Evolutionary conservation across 2,329 filamentous ascomycete genomes (phyloP), one percentile per base, ranked within the genome.

Genomic region (Colletotrichum australisinense): DNA sequence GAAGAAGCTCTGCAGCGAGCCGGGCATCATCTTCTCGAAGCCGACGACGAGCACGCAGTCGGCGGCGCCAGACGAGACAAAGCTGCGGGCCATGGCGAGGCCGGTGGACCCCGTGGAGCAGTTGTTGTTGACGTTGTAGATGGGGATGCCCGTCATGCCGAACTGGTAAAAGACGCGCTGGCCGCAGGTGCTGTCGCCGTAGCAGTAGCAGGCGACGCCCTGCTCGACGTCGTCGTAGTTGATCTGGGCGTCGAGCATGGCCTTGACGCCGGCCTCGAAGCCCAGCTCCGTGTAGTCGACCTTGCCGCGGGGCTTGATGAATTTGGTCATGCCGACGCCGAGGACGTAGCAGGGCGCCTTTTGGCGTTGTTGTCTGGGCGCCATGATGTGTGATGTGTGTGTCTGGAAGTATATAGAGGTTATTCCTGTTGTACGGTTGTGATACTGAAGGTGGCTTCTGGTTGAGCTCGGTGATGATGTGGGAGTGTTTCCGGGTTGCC

Each of bases 91-190:
- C 89, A 98, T 93, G 80, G 92, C 92, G 71, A 98, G 86, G 9
- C 96, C 97, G 0, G 96, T 98, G 5, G 93, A 95, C n/a, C 96
- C 97, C 0, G 96, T 98, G 4, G 94, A 94, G 88, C 96, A 98
- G 87, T 98, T 98, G 89, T 98, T 98, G 90, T 98, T 98, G 80
- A 98, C 95, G 80, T 98, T 98, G 88, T 97, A 95, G 81, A 98
- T 95, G 79, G 96, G 96, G 78, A 98, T 98, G 80, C 93, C 89
- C 56, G 95, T 98, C 93, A 98, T 95, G 86, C 96, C 97, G 83
- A 98, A 98, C 85, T 98, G 96, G 86, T 98, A 98, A 86, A 98
- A 98, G 80, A 98, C 95, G 76, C 96, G 93, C 87, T 98, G 96
- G 60, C 96, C 96, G 84, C 94, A 97, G 69, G 96, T 98, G 76